These are phyloP conservation scores for Reticulascus tulasneorum DNA, from an alignment of 2,329 filamentous ascomycete genomes.

Conservation along the genomic window DNA sequence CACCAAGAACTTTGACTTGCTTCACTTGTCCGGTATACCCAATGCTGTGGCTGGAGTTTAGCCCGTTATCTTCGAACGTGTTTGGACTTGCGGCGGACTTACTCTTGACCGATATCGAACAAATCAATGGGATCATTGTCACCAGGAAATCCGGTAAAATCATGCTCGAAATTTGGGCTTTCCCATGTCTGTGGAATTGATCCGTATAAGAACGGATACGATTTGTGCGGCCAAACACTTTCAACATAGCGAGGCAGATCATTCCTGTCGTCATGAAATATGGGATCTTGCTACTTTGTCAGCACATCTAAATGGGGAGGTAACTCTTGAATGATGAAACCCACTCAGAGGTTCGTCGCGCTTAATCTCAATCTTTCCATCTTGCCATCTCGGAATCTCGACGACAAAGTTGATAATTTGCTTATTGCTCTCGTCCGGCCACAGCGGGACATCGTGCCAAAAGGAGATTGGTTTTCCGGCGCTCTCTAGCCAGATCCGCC, in stretches of 20 bases:
- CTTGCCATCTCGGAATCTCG: constrained; percentile 38
- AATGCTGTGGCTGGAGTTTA: too few relatives aligned
- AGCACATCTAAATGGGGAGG: neutral
- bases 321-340: constrained; percentile 1
- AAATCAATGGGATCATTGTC: constrained; percentile 40
- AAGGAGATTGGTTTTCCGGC: constrained; percentile 34
- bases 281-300: constrained; percentile 26
- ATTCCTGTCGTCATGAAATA: constrained; percentile 36
- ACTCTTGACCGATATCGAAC: constrained; percentile 33
- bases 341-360: constrained; percentile 34
- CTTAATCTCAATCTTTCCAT: constrained; percentile 35
- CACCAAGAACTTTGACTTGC: constrained; percentile 37
- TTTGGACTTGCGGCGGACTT: too few relatives aligned
- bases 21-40: constrained; percentile 34
- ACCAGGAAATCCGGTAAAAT: constrained; percentile 30
- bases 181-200: constrained; percentile 43
- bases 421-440: constrained; percentile 28
- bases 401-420: constrained; percentile 34
- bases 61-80: too few relatives aligned
- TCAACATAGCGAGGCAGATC: constrained; percentile 33
- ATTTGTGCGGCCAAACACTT: constrained; percentile 38
- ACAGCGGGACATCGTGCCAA: constrained; percentile 38
- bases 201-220: constrained; percentile 38
- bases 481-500: constrained; percentile 36
- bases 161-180: constrained; percentile 34